These are phyloP conservation scores for Globisporangium paddicum DNA, from an alignment of 352 stramenopile genomes.

Conservation along the genomic window DNA sequence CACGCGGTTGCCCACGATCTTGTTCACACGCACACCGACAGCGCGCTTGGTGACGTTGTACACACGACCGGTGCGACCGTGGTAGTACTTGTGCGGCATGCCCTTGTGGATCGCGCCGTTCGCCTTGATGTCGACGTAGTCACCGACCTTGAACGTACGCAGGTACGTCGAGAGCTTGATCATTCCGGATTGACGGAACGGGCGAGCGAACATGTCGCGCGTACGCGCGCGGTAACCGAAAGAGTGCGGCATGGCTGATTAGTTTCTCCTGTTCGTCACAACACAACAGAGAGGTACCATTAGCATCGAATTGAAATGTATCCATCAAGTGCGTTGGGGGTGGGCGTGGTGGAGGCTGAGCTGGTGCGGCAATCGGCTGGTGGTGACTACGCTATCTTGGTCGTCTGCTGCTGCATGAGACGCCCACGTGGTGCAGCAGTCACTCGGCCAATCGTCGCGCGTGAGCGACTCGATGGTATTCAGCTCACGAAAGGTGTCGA, in stretches of 20 bases:
- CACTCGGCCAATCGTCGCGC: too few relatives aligned
- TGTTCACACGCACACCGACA: constrained; percentile 99
- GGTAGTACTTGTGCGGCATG: constrained; percentile 99
- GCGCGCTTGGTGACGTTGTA: constrained; percentile 99
- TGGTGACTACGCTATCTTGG: too few relatives aligned
- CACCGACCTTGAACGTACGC: constrained; percentile 98
- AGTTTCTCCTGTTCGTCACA: constrained; percentile 24
- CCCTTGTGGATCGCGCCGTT: constrained; percentile 99
- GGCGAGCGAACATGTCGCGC: constrained; percentile 99
- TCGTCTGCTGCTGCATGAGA: too few relatives aligned
- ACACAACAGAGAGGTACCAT: constrained; percentile 21
- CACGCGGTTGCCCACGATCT: constrained; percentile 97
- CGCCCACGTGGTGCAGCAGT: too few relatives aligned
- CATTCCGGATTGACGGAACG: constrained; percentile 96
- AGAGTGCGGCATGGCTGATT: constrained; percentile 96
- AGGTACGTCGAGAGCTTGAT: constrained; percentile 97
- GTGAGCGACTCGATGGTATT: too few relatives aligned
- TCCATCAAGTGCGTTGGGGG: not conserved
- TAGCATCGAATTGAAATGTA: constrained; percentile 12
- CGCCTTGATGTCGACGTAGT: constrained; percentile 99
- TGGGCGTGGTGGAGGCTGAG: not conserved
- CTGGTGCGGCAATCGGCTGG: too few relatives aligned
- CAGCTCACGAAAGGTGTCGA: too few relatives aligned
- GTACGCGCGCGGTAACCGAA: constrained; percentile 98
- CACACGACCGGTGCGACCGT: constrained; percentile 98